Conservation (phyloP, 768 basidiomycete species). For the Panaeolus papilionaceus region DNA sequence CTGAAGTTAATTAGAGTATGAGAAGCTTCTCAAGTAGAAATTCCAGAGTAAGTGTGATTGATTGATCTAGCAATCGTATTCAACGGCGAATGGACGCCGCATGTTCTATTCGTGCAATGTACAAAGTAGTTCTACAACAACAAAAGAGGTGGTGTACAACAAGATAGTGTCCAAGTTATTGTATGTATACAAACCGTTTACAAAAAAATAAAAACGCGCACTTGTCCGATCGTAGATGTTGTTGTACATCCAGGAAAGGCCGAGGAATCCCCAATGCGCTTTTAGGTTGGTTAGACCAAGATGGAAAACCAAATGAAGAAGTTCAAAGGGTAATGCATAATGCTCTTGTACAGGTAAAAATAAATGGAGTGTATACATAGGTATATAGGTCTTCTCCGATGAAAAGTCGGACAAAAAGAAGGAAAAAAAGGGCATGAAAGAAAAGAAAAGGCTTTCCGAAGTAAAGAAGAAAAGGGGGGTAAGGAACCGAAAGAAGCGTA, state of each 20-base stretch:
- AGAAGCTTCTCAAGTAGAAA: too few species aligned
- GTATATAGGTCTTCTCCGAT: conserved; percentile 1
- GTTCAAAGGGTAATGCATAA: background rate
- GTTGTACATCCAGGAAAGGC: background rate
- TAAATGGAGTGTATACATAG: conserved; percentile 10
- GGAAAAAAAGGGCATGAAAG: conserved; percentile 7
- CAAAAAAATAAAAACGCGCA: conserved; percentile 1
- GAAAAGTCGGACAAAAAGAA: conserved; percentile 9
- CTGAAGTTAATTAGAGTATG: background rate
- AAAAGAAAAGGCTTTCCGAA: background rate
- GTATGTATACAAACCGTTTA: conserved; percentile 5
- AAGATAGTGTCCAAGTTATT: background rate
- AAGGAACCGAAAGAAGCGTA: background rate
- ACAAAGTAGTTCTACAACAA: conserved; percentile 9
- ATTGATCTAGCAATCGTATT: background rate
- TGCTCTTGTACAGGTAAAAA: conserved; percentile 8
- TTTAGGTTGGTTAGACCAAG: conserved; percentile 8
- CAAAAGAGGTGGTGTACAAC: background rate
- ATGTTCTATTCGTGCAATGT: conserved; percentile 4
- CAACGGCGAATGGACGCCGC: background rate
- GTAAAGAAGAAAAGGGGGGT: background rate
- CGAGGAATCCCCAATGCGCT: conserved; percentile 7
- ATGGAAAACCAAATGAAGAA: conserved; percentile 11
- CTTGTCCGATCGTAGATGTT: background rate
- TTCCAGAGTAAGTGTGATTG: background rate